Conservation (phyloP, 2,329 filamentous ascomycete species). For the Ceratocystis albifundus region DNA sequence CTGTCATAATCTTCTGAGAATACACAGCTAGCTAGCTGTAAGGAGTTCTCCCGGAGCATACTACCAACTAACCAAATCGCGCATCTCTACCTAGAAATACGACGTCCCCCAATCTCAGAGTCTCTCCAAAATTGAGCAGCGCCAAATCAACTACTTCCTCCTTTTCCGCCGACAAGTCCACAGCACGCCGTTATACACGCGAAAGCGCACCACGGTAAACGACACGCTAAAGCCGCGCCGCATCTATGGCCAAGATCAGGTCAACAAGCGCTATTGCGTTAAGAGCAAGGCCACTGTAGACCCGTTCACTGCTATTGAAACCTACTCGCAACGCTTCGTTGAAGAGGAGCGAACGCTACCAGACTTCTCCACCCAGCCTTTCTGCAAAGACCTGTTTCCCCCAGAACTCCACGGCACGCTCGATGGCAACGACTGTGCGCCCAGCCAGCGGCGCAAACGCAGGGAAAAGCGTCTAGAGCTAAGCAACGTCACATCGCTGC, state of each 20-base stretch:
- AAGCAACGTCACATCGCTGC: conserved; percentile 38
- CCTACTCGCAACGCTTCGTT: conserved; percentile 45
- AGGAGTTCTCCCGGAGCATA: too few relatives aligned
- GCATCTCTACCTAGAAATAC: conserved; percentile 35
- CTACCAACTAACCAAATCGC: not conserved
- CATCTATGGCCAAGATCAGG: conserved; percentile 46
- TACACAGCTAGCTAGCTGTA: not conserved
- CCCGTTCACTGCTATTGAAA: conserved; percentile 48
- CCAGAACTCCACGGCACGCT: conserved; percentile 45
- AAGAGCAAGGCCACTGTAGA: conserved; percentile 46
- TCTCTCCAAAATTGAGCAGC: conserved; percentile 36
- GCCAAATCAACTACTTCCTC: conserved; percentile 41
- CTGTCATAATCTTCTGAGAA: not conserved
- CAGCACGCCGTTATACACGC: conserved; percentile 45
- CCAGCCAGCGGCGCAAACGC: conserved; percentile 13
- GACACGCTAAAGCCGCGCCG: conserved; percentile 34
- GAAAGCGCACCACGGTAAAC: conserved; percentile 36
- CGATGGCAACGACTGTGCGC: conserved; percentile 35
- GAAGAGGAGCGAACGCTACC: conserved; percentile 43
- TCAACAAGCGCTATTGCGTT: conserved; percentile 45
- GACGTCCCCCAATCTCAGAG: conserved; percentile 37
- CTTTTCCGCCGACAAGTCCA: conserved; percentile 47
- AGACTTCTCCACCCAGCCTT: conserved; percentile 41
- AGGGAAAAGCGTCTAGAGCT: conserved; percentile 40
- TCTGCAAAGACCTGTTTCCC: conserved; percentile 45